These are phyloP conservation scores for Sarocladium strictum DNA, from an alignment of 2,329 filamentous ascomycete genomes.

Conservation along the genomic window DNA sequence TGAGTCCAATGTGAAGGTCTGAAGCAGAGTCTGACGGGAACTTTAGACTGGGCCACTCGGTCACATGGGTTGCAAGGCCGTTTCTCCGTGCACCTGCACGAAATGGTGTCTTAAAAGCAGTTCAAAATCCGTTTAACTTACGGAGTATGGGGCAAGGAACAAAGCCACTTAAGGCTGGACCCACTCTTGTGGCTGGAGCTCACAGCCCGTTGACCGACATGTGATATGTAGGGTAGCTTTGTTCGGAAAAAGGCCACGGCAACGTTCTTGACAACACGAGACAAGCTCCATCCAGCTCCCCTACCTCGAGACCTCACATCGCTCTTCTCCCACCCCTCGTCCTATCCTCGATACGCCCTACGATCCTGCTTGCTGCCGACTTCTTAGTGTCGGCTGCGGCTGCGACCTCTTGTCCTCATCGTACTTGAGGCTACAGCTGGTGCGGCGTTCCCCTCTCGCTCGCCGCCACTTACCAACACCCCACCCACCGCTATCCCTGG, in stretches of 20 bases:
- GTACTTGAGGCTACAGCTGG: neutral
- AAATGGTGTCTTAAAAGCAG: no score
- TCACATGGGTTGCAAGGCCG: no score
- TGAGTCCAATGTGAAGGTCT: no score
- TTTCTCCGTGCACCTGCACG: no score
- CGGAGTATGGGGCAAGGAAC: no score
- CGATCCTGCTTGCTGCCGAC: slow-evolving; percentile 6
- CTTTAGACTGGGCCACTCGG: no score
- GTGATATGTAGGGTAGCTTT: neutral
- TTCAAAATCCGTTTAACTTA: no score
- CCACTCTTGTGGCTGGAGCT: neutral
- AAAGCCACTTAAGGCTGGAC: neutral
- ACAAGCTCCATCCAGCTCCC: slow-evolving; percentile 5
- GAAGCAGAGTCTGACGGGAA: no score
- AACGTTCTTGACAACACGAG: slow-evolving; percentile 2
- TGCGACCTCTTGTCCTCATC: neutral
- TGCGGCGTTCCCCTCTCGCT: neutral
- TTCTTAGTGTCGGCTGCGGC: neutral
- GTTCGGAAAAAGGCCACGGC: slow-evolving; percentile 8
- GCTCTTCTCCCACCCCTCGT: neutral
- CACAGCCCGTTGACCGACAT: neutral
- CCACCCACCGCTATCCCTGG: slow-evolving; percentile 7
- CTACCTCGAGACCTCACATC: neutral
- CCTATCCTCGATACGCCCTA: neutral
- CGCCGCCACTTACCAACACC: slow-evolving; percentile 4